Evolutionary conservation across 306 rosid genomes (phyloP).

Genomic region (Vicia faba): DNA sequence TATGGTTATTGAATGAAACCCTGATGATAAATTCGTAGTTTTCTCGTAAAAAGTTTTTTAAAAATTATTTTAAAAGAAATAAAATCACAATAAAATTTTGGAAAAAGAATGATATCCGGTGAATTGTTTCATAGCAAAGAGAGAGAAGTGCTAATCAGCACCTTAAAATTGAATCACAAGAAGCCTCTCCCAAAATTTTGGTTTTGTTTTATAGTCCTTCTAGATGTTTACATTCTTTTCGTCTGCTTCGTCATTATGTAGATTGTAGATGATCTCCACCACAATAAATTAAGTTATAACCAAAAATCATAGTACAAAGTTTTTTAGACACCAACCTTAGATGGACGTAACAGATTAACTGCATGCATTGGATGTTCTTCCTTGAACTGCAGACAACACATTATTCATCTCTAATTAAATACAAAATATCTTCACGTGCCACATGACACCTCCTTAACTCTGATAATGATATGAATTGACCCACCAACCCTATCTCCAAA

Average conservation of each 20-base stretch:
- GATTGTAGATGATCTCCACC: background rate
- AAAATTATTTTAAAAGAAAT: no score
- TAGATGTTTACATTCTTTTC: background rate
- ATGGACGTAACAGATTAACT: background rate
- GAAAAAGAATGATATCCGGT: no score
- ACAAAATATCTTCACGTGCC: slow-evolving; percentile 6
- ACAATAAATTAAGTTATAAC: background rate
- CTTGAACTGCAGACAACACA: background rate
- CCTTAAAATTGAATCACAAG: no score
- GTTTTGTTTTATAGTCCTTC: no score
- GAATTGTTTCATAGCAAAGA: no score
- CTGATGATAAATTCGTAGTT: no score
- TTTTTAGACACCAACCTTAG: background rate
- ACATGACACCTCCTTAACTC: background rate
- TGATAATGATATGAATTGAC: background rate
- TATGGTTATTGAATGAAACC: no score
- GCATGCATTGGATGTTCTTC: background rate
- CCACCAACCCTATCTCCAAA: slow-evolving; percentile 1
- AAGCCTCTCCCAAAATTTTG: no score
- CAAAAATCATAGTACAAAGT: background rate
- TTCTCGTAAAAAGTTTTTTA: no score
- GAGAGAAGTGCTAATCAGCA: no score
- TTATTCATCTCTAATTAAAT: background rate
- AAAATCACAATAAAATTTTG: no score
- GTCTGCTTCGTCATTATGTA: background rate